Evolutionary conservation across 1,284 basidiomycete species (phyloP).

Genomic region (Cerioporus squamosus): DNA sequence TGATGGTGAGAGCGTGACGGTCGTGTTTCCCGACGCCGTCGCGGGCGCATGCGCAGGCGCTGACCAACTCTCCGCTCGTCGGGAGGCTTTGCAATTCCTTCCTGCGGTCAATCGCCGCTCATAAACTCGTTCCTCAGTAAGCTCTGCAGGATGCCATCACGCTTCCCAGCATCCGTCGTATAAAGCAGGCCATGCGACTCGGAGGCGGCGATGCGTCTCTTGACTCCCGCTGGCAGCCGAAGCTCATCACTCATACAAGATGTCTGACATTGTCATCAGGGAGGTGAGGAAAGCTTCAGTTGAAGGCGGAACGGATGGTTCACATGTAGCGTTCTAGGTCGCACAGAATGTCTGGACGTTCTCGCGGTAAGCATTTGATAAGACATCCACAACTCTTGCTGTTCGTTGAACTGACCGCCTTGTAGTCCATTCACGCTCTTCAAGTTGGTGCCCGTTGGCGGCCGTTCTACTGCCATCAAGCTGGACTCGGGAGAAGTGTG

Average conservation of each 20-base stretch:
- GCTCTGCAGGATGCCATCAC: no score
- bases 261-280: constrained; percentile 28
- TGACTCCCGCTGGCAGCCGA: no score
- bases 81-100: no score
- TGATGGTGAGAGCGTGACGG: not conserved
- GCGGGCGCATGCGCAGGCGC: no score
- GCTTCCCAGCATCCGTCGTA: no score
- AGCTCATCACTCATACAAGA: not conserved
- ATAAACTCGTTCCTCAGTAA: no score
- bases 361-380: constrained; percentile 17
- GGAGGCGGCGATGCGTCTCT: no score
- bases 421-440: constrained; percentile 61
- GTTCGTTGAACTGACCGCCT: not conserved
- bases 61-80: no score
- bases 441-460: constrained; percentile 72
- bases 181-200: no score
- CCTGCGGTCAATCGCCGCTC: no score
- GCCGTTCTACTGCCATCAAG: constrained; percentile 80
- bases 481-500: constrained; percentile 73
- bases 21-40: no score
- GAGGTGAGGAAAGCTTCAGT: constrained; percentile 11
- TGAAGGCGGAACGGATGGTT: not conserved
- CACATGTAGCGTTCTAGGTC: constrained; percentile 7
- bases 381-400: no score
- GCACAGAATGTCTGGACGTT: constrained; percentile 25